Conservation (phyloP, 2,329 filamentous ascomycete genomes). For the Colletotrichum siamense region DNA sequence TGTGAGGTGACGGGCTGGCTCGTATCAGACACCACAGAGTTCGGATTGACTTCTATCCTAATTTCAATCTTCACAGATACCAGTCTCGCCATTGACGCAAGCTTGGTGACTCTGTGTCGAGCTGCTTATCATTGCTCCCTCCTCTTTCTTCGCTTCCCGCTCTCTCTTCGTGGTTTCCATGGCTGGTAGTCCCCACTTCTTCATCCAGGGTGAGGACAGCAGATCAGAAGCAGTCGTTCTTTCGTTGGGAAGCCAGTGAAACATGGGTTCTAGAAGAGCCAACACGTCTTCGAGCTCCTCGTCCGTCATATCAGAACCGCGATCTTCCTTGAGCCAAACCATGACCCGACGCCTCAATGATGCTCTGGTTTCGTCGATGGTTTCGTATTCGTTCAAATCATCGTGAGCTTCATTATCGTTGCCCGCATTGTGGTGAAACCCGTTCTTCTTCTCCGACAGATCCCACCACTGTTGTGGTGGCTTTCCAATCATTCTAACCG, state of each 20-base stretch:
- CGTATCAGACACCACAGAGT: no score
- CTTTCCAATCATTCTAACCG: background rate
- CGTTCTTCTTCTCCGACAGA: background rate
- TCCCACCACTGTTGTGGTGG: background rate
- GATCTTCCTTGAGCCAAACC: background rate
- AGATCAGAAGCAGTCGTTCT: background rate
- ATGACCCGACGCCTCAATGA: background rate
- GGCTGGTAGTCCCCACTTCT: background rate
- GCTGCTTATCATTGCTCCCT: no score
- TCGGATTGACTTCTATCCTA: no score
- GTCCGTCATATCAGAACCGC: background rate
- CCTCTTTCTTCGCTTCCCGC: background rate
- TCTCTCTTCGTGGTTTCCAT: background rate
- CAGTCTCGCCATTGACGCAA: no score
- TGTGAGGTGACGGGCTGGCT: no score
- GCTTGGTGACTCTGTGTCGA: background rate
- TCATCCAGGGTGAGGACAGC: background rate
- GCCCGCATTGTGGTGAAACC: background rate
- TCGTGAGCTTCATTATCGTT: background rate
- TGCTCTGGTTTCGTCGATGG: background rate
- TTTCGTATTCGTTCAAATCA: background rate
- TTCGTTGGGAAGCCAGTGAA: background rate
- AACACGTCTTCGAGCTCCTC: background rate
- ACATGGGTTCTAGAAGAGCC: background rate
- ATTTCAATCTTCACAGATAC: no score